Evolutionary conservation across 2,329 filamentous ascomycete genomes (phyloP), one percentile per base, ranked within the genome.

Genomic region (Cladosporium sp.): DNA sequence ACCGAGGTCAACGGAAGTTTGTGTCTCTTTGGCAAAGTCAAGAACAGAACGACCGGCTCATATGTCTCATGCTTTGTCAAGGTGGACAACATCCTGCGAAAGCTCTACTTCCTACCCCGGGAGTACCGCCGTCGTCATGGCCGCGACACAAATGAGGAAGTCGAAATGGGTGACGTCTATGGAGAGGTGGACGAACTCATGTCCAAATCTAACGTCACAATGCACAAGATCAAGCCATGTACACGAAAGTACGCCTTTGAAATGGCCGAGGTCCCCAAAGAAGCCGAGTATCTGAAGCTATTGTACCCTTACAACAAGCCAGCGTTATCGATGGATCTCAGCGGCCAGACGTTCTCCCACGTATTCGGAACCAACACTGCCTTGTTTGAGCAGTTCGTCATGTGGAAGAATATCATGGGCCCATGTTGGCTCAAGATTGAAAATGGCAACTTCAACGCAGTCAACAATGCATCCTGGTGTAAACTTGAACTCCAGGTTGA

Each of bases 351-450:
- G 0, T 99, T 93, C 71, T 97, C 93, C 1, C 90, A 90, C 64
- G 88, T 96, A 22, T 99, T 99, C 66, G 94, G 95, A 28, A 88
- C 89, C 59, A 96, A 94, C 73, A 99, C 94, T 0, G 86, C 90
- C 1, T 81, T 99, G 0, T 99, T 99, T 67, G 94, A 99, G 75
- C 94, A 99, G 67, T 99, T 99, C 70, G 94, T 99, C 19, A 82
- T 99, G 5, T 97, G 92, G 89, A 97, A 97, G 77, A 96, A 96
- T 70, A 90, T 99, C 67, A 99, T 97, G 93, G 94, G 94, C 1
- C 94, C 94, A 30, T 97, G 94, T 73, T 99, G 94, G 94, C 83
- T 99, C 47, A 92, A 88, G 70, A 94, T 99, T 58, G 84, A 92
- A 64, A 88, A 89, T 65, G 89, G 89, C 30, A 87, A 97, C 72